phyloP scores from a whole-genome alignment of 441 rosid species.

The Erodium texanum region DNA sequence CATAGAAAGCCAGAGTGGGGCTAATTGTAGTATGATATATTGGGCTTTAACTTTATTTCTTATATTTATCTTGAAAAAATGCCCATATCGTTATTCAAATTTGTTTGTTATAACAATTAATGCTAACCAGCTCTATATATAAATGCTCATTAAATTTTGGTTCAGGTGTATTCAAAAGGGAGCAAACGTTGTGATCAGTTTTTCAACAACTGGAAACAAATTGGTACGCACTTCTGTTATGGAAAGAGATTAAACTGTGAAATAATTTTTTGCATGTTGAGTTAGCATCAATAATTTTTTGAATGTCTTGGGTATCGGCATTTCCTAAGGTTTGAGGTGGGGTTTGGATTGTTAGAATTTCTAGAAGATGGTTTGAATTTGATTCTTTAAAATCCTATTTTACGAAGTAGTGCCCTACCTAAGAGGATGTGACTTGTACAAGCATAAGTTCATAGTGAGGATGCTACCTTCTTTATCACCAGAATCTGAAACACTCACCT shows the following conservation, averaged over 20 bases:
- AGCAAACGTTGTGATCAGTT: constrained; percentile 62
- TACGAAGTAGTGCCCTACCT: too few relatives aligned
- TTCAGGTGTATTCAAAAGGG: constrained; percentile 68
- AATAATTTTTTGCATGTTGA: constrained; percentile 1
- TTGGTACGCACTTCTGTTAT: constrained; percentile 36
- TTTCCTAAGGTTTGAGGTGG: too few relatives aligned
- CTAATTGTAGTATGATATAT: neutral
- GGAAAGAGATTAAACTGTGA: constrained; percentile 8
- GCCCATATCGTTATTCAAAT: neutral
- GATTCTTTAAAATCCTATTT: too few relatives aligned
- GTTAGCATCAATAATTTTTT: neutral
- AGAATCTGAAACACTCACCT: too few relatives aligned
- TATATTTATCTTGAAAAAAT: neutral
- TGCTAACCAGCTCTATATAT: neutral
- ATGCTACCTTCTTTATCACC: too few relatives aligned
- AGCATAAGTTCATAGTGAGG: too few relatives aligned
- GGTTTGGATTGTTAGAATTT: too few relatives aligned
- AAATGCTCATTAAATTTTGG: constrained; percentile 17
- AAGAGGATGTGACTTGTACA: too few relatives aligned
- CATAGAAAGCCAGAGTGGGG: too few relatives aligned
- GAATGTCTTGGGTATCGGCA: neutral
- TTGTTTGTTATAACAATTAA: neutral
- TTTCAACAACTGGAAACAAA: constrained; percentile 51
- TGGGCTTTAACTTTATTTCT: neutral
- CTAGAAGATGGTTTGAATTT: too few relatives aligned